Evolutionary conservation across 2,329 filamentous ascomycete genomes (phyloP), one percentile per base, ranked within the genome.

Genomic region (Paecilomyces sp.): DNA sequence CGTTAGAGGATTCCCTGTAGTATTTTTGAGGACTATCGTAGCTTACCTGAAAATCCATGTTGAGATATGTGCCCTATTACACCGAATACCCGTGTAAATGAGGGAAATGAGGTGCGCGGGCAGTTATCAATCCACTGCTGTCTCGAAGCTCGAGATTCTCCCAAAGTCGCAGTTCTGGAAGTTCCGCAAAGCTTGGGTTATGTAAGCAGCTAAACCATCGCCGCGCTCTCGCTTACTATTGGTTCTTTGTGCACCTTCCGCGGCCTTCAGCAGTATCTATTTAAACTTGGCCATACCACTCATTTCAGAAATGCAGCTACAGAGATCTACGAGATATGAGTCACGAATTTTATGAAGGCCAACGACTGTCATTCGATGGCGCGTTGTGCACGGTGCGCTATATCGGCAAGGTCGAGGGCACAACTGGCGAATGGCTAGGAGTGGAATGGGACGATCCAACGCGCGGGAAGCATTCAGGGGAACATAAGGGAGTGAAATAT

Each of bases 371-470:
- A 3, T 95, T 90, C 68, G 86, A 89, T 65, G 86, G 85, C 33
- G 85, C 86, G 22, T 77, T 89, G 51, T 96, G 92, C 75, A 97
- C 93, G 0, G 83, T 97, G 60, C 87, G 91, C 62, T 97, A 92
- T 71, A 77, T 90, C 62, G 94, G 94, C 53, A 74, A 83, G 34
- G 88, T 97, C 7, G 81, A 85, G 56, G 90, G 89, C 65, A 92
- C 91, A 8, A 81, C 84, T 52, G 90, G 91, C 55, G 80, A 83
- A 63, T 97, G 93, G 92, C 83, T 97, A 34, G 94, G 94, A 54
- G 91, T 97, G 55, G 94, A 99, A 82, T 99, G 94, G 94, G 93
- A 97, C 75, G 90, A 97, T 73, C 79, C 87, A 59, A 82, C 81
- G 41, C 84, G 92, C 68, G 94, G 94, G 62, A 97, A 97, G 79